These are phyloP conservation scores for Tricholoma flavovirens DNA, from an alignment of 768 basidiomycete species.

Conservation along the genomic window DNA sequence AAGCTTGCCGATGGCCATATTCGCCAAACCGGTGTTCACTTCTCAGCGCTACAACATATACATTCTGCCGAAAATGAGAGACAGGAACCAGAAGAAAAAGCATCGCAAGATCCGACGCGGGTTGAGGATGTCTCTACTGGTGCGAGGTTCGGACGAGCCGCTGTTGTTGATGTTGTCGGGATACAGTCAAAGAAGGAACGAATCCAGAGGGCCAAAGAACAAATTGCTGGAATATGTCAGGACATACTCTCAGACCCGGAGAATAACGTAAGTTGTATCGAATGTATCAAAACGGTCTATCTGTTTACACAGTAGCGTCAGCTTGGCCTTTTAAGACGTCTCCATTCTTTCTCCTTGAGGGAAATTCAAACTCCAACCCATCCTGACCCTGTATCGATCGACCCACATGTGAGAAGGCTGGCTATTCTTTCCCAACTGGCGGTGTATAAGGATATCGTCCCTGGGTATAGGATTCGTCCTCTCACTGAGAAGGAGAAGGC, in stretches of 20 bases:
- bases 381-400: slow-evolving; percentile 69
- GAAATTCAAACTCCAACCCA: slow-evolving; percentile 66
- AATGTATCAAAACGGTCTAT: not conserved
- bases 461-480: slow-evolving; percentile 90
- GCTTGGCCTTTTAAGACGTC: slow-evolving; percentile 83
- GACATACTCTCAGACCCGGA: slow-evolving; percentile 94
- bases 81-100: slow-evolving; percentile 23
- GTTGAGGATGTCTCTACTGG: slow-evolving; percentile 77
- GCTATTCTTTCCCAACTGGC: slow-evolving; percentile 88
- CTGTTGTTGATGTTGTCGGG: slow-evolving; percentile 65
- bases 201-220: slow-evolving; percentile 81
- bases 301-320: slow-evolving; percentile 25
- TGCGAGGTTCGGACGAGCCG: slow-evolving; percentile 81
- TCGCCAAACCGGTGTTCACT: slow-evolving; percentile 40
- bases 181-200: slow-evolving; percentile 60
- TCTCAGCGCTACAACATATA: slow-evolving; percentile 12
- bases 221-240: slow-evolving; percentile 90
- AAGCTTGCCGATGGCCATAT: slow-evolving; percentile 81
- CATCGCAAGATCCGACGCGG: slow-evolving; percentile 26
- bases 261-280: slow-evolving; percentile 63
- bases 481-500: slow-evolving; percentile 87
- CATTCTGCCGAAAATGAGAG: slow-evolving; percentile 15
- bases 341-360: slow-evolving; percentile 84
- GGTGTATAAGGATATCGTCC: slow-evolving; percentile 94
- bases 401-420: slow-evolving; percentile 77